phyloP scores from a whole-genome alignment of 148 eudicot genomes.

The Polygonum aviculare region DNA sequence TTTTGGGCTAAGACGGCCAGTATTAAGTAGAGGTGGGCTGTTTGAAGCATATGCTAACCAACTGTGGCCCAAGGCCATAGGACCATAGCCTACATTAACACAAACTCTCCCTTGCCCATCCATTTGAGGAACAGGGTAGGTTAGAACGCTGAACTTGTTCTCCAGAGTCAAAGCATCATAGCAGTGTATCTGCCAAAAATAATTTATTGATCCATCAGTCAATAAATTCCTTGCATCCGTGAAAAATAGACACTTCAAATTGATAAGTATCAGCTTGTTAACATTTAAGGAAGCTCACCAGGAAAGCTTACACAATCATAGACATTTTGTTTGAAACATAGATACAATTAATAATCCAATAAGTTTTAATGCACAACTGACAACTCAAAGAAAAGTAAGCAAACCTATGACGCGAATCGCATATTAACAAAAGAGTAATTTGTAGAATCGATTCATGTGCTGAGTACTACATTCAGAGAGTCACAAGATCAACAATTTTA shows the following conservation, averaged over 20 bases:
- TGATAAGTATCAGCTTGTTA: background rate
- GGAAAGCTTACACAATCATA: background rate
- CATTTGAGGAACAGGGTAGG: constrained; percentile 81
- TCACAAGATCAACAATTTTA: constrained; percentile 14
- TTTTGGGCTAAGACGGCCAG: constrained; percentile 89
- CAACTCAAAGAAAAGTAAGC: background rate
- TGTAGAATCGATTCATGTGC: background rate
- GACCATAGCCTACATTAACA: constrained; percentile 81
- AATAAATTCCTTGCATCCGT: background rate
- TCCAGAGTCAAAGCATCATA: constrained; percentile 86
- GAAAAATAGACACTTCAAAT: background rate
- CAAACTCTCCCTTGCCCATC: constrained; percentile 59
- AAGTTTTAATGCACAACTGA: background rate
- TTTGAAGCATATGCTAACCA: constrained; percentile 95
- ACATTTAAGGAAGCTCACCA: background rate
- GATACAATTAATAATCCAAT: background rate
- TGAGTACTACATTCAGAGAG: background rate
- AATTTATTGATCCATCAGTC: constrained; percentile 9
- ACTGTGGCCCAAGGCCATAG: constrained; percentile 89
- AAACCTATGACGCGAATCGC: background rate
- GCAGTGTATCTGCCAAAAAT: constrained; percentile 73
- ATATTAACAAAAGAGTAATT: background rate
- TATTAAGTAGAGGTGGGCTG: constrained; percentile 60
- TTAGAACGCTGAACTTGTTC: constrained; percentile 82
- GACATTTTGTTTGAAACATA: background rate